Conservation (phyloP, 352 stramenopile genomes). For the Phytophthora meadii region DNA sequence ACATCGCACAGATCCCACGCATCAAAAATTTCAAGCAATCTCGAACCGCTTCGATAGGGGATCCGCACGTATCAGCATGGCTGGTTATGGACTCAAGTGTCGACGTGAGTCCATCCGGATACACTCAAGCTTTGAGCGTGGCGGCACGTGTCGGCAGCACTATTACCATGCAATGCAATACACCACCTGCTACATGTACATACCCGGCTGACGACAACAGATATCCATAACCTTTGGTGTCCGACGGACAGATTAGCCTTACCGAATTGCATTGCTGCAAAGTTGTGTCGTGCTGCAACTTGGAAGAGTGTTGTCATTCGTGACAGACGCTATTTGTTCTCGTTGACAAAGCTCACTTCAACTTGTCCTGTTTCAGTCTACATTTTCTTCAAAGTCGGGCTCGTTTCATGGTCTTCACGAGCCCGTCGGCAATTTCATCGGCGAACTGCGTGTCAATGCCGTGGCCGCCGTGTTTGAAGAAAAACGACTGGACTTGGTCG, state of each 20-base stretch:
- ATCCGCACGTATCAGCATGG: not conserved
- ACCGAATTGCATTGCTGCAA: too few species aligned
- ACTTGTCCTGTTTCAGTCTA: slow-evolving; percentile 14
- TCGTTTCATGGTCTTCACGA: slow-evolving; percentile 34
- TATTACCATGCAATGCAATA: not conserved
- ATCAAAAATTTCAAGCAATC: slow-evolving; percentile 1
- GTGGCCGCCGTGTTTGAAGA: slow-evolving; percentile 42
- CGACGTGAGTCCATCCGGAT: not conserved
- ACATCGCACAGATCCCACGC: slow-evolving; percentile 1
- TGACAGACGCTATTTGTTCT: too few species aligned
- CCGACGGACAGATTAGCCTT: slow-evolving; percentile 4
- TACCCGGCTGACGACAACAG: not conserved
- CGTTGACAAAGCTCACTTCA: too few species aligned
- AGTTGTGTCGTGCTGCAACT: too few species aligned
- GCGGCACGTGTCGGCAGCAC: not conserved
- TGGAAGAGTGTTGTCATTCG: not conserved
- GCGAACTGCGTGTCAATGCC: slow-evolving; percentile 37
- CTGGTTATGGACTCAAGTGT: not conserved
- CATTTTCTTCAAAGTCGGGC: slow-evolving; percentile 19
- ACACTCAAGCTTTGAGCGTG: not conserved
- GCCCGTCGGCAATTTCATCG: slow-evolving; percentile 35
- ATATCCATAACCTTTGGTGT: slow-evolving; percentile 10
- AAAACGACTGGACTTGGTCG: slow-evolving; percentile 31
- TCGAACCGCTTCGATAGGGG: not conserved
- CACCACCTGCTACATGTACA: not conserved